A percentile compares a stretch with the other conserved stretches of the same genome.
Evolutionary conservation across 371 early-diverging fungal genomes (phyloP).

Genomic region (Mucor plumbeus): DNA sequence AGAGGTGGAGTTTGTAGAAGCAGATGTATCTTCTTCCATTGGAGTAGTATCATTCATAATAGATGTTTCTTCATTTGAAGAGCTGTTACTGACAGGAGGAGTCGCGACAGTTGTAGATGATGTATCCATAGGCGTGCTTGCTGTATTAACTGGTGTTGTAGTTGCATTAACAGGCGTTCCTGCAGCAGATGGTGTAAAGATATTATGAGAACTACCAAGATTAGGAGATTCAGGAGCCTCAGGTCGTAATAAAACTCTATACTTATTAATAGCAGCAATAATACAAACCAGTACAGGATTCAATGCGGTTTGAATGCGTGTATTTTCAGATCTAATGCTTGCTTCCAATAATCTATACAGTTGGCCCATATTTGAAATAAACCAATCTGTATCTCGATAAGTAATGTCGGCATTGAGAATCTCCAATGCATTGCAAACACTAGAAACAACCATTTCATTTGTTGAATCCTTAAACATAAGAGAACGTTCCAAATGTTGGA

Average conservation of each 20-base stretch:
- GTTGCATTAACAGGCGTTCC: neutral
- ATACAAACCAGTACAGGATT: conserved; percentile 71
- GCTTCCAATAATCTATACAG: conserved; percentile 73
- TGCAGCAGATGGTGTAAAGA: neutral
- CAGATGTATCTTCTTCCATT: conserved; percentile 10
- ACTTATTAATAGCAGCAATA: conserved; percentile 57
- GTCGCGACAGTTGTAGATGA: neutral
- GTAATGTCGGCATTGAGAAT: conserved; percentile 69
- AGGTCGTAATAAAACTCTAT: conserved; percentile 5
- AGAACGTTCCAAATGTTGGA: conserved; percentile 55
- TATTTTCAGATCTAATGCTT: conserved; percentile 71
- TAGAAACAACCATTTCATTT: conserved; percentile 44
- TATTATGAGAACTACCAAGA: neutral
- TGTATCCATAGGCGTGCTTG: neutral
- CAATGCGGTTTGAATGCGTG: conserved; percentile 65
- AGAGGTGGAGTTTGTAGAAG: neutral
- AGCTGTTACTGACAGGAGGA: neutral
- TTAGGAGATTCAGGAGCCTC: neutral
- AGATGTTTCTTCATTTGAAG: neutral
- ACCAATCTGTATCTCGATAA: conserved; percentile 68
- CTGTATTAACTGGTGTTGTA: neutral
- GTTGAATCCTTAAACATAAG: conserved; percentile 45
- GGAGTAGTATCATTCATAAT: neutral
- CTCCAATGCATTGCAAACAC: conserved; percentile 72
- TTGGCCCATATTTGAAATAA: conserved; percentile 65